Evolutionary conservation across 495 filamentous ascomycete genomes (phyloP), one percentile per base, ranked within the genome.

Genomic region (Talaromyces trachyspermus): DNA sequence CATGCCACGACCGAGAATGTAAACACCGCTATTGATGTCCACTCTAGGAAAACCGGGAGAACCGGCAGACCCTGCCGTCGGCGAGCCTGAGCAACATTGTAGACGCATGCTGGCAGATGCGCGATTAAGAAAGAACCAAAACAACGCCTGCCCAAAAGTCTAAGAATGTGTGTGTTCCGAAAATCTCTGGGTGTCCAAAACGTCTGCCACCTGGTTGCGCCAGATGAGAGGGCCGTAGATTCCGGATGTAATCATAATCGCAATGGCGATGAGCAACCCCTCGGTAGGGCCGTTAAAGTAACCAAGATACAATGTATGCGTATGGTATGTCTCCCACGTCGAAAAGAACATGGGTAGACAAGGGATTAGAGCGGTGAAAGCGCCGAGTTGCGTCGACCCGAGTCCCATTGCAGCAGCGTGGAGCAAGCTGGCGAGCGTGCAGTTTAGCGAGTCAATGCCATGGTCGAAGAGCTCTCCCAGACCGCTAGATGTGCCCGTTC

Each of bases 291-390:
- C 94, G 62, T 98, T 98, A 75, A 97, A 83, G 64, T 94, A 89
- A 26, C 92, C 92, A 3, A 98, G 83, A 61, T 97, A 98, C 2
- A 98, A 72, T 0, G 95, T 97, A 64, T 98, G 92, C 1, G 92
- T 95, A 65, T 98, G 92, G 63, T 95, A 98, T 2, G 92, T 98
- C 64, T 98, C 92, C 92, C 92, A 98, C 6, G 92, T 98, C 4
- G 90, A 96, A 70, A 97, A 95, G 73, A 95, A 97, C 92, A 98
- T 98, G 18, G 92, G 87, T 7, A 98, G 69, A 53, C 88, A 94
- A 2, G 92, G 94, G 44, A 89, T 78, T 29, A 97, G 67, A 10
- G 90, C 89, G 1, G 92, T 98, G 61, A 92, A 94, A 37, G 89
- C 84, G 53, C 92, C 92, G 5, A 87, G 77, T 46, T 79, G 77